Evolutionary conservation across 2,329 filamentous ascomycete genomes (phyloP).

Genomic region (Westerdykella ornata): DNA sequence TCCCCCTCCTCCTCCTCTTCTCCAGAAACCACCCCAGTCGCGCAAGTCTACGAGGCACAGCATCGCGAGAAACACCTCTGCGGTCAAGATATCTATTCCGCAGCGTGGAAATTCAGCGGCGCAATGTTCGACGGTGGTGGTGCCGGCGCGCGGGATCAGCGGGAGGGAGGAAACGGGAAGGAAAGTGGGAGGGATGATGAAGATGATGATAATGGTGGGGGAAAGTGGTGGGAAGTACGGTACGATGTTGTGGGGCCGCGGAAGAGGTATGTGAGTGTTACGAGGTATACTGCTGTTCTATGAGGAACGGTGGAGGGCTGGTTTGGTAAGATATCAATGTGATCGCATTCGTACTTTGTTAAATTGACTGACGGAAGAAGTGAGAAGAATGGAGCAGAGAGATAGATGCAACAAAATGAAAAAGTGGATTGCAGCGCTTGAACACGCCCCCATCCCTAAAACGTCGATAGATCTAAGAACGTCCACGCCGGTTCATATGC

Average conservation of each 20-base stretch:
- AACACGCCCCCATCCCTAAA: too few relatives aligned
- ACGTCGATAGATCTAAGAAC: too few relatives aligned
- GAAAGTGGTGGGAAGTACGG: slow-evolving; percentile 30
- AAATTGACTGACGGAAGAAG: too few relatives aligned
- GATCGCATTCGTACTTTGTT: too few relatives aligned
- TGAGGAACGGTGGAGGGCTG: background rate
- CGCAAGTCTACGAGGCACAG: slow-evolving; percentile 17
- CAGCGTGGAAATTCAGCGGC: slow-evolving; percentile 60
- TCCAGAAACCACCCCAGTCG: too few relatives aligned
- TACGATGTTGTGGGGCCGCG: slow-evolving; percentile 38
- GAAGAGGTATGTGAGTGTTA: slow-evolving; percentile 38
- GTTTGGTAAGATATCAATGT: background rate
- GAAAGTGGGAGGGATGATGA: slow-evolving; percentile 4
- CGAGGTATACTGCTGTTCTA: slow-evolving; percentile 19
- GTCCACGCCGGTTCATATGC: too few relatives aligned
- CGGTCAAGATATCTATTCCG: slow-evolving; percentile 64
- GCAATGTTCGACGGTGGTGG: slow-evolving; percentile 8
- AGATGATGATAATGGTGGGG: slow-evolving; percentile 1
- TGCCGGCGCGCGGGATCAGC: background rate
- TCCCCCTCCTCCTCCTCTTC: too few relatives aligned
- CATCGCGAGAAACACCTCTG: slow-evolving; percentile 65
- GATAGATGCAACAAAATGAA: too few relatives aligned
- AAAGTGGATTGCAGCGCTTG: too few relatives aligned
- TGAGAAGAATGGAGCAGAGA: too few relatives aligned
- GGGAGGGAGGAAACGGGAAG: too few relatives aligned